These are phyloP conservation scores for Bondarzewia mesenterica DNA, from an alignment of 1,284 basidiomycete species.

Conservation along the genomic window DNA sequence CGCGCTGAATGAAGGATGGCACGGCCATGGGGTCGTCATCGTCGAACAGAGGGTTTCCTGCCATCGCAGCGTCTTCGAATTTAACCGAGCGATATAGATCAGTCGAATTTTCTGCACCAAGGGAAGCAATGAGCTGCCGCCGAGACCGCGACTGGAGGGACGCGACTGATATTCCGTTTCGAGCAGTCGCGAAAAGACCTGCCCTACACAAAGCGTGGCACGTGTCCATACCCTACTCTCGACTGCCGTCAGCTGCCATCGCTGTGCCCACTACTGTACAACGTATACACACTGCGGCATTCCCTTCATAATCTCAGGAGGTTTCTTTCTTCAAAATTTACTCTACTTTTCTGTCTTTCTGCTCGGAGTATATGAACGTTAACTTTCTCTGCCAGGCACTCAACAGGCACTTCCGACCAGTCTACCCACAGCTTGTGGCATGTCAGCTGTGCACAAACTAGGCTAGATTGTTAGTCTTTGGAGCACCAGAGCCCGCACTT, in stretches of 20 bases:
- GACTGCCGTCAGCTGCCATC: not conserved
- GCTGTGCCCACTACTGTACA: not conserved
- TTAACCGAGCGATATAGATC: not conserved
- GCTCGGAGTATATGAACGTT: no score
- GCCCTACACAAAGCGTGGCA: not conserved
- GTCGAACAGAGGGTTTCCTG: not conserved
- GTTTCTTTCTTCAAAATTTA: no score
- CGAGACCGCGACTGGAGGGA: not conserved
- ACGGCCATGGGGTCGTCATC: constrained; percentile 11
- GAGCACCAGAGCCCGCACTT: no score
- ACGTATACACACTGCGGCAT: not conserved
- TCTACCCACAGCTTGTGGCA: no score
- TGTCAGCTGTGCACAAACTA: no score
- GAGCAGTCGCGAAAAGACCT: not conserved
- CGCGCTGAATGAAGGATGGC: constrained; percentile 2
- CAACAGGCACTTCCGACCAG: no score
- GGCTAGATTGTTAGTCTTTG: no score
- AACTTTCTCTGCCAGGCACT: no score
- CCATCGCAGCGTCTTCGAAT: not conserved
- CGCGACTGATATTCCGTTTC: not conserved
- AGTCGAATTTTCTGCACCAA: no score
- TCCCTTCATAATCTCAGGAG: no score
- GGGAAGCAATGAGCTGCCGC: no score
- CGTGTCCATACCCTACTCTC: not conserved
- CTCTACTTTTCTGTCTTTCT: no score